phyloP scores from a whole-genome alignment of 176 grass and related monocot genomes.

The Neostapfia colusana region DNA sequence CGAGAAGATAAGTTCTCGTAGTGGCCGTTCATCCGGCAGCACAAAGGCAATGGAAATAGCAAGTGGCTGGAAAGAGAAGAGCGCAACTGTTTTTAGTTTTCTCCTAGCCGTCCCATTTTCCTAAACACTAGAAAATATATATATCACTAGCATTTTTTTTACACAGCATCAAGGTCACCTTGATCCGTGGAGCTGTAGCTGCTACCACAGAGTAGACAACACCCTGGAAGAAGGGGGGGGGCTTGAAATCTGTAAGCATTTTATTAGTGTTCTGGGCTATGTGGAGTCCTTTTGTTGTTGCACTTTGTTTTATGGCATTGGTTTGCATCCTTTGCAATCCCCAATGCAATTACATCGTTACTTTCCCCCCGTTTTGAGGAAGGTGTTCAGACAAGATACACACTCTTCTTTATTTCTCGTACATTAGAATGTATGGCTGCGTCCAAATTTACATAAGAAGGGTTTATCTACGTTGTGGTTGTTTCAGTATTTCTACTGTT shows the following conservation, averaged over 20 bases:
- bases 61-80: constrained; percentile 1
- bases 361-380: constrained; percentile 37
- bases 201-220: constrained; percentile 42
- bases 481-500: background rate
- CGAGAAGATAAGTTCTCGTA: background rate
- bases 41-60: background rate
- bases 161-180: constrained; percentile 14
- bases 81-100: background rate
- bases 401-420: constrained; percentile 34
- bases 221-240: constrained; percentile 30
- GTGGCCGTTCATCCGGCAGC: background rate
- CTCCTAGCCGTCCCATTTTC: constrained; percentile 4
- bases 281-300: constrained; percentile 31
- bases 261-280: constrained; percentile 17
- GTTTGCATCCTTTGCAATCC: constrained; percentile 32
- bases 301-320: constrained; percentile 41
- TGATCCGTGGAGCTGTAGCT: constrained; percentile 39
- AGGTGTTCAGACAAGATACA: constrained; percentile 26
- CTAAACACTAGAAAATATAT: constrained; percentile 6
- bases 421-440: background rate
- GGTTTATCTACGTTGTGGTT: background rate
- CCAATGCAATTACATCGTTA: constrained; percentile 44
- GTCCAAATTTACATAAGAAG: background rate
- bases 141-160: constrained; percentile 24
- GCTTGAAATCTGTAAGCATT: constrained; percentile 25